Percentiles rank a stretch among this genome's conserved stretches.
Conservation (phyloP, 2,329 filamentous ascomycete species). For the Hymenoscyphus repandus region DNA sequence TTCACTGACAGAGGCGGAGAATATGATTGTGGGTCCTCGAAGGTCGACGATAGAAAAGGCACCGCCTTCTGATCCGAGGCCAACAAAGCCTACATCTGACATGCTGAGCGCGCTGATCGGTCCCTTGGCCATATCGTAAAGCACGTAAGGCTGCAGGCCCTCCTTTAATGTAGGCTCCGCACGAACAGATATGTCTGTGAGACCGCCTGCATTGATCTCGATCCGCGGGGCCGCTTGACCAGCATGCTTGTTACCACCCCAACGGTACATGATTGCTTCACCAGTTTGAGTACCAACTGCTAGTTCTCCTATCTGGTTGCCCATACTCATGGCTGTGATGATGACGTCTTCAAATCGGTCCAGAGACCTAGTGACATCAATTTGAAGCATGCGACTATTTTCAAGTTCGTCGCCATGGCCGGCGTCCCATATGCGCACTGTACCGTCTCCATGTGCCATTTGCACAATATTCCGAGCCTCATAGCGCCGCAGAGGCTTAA, state of each 20-base stretch:
- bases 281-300: constrained; percentile 75
- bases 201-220: constrained; percentile 58
- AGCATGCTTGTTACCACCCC: constrained; percentile 72
- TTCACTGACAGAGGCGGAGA: constrained; percentile 65
- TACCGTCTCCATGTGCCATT: constrained; percentile 85
- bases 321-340: constrained; percentile 74
- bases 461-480: constrained; percentile 81
- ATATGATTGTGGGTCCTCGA: constrained; percentile 80
- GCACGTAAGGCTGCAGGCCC: constrained; percentile 71
- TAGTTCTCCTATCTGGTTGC: constrained; percentile 76
- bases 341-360: constrained; percentile 73
- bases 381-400: constrained; percentile 73
- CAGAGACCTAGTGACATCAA: constrained; percentile 79
- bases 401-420: constrained; percentile 92
- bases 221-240: constrained; percentile 55
- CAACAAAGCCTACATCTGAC: constrained; percentile 91
- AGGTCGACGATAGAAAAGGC: constrained; percentile 79
- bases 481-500: constrained; percentile 66
- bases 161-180: constrained; percentile 70
- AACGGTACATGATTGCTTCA: constrained; percentile 83
- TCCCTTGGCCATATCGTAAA: constrained; percentile 81
- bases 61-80: constrained; percentile 78
- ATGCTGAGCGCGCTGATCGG: constrained; percentile 73
- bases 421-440: constrained; percentile 86
- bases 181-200: constrained; percentile 70